These are phyloP conservation scores for Plectosphaerella sp. DNA, from an alignment of 2,329 filamentous ascomycete species.

Conservation along the genomic window DNA sequence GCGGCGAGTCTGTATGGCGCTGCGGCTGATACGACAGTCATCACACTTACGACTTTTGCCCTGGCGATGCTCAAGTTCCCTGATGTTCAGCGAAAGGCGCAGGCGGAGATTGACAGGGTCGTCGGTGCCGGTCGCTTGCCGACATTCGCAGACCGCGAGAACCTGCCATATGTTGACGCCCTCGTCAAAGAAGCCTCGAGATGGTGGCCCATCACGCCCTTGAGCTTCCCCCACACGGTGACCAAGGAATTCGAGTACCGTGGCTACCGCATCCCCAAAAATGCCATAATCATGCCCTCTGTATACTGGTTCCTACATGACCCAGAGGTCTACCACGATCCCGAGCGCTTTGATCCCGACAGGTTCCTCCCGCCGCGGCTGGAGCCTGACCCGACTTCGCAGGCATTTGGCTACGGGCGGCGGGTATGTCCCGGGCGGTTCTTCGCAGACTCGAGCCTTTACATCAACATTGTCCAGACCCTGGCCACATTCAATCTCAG, in stretches of 20 bases:
- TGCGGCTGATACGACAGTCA: constrained; percentile 23
- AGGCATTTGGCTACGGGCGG: constrained; percentile 30
- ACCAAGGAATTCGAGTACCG: constrained; percentile 24
- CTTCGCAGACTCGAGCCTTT: constrained; percentile 25
- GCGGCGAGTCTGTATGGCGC: constrained; percentile 22
- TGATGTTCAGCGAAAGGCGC: constrained; percentile 15
- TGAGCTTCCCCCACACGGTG: constrained; percentile 32
- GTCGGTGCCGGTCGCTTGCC: constrained; percentile 23
- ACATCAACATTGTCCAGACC: constrained; percentile 24
- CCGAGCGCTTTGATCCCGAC: constrained; percentile 25
- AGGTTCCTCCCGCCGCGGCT: constrained; percentile 23
- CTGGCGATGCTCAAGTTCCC: constrained; percentile 18
- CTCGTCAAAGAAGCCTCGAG: constrained; percentile 23
- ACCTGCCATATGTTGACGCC: constrained; percentile 23
- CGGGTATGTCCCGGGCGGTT: constrained; percentile 27
- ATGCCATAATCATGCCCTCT: constrained; percentile 14
- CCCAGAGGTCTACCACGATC: constrained; percentile 55
- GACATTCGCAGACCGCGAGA: constrained; percentile 17
- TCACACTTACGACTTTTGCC: constrained; percentile 14
- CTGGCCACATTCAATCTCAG: constrained; percentile 35
- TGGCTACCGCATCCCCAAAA: constrained; percentile 7
- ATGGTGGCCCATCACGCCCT: constrained; percentile 25
- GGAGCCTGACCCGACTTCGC: constrained; percentile 19
- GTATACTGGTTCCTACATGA: constrained; percentile 51
- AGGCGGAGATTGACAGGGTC: constrained; percentile 19